These are phyloP conservation scores for Alternaria angustiovoidea DNA, from an alignment of 2,329 filamentous ascomycete genomes.

Conservation along the genomic window DNA sequence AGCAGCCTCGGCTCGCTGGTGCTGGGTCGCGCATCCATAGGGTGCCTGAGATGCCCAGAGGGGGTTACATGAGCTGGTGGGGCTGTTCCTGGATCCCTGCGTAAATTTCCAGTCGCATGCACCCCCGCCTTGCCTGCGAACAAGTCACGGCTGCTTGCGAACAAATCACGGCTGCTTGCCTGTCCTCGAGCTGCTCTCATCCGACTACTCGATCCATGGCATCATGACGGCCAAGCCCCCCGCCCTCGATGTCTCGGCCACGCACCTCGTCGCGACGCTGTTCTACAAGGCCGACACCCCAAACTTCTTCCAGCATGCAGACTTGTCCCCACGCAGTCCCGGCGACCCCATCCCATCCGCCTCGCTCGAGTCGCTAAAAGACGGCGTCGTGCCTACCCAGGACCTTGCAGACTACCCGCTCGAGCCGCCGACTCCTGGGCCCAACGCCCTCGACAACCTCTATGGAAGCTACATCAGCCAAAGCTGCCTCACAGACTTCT, in stretches of 20 bases:
- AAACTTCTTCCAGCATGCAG: constrained; percentile 57
- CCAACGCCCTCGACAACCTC: constrained; percentile 63
- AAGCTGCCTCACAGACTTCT: constrained; percentile 64
- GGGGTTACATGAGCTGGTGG: background rate
- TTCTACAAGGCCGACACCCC: constrained; percentile 48
- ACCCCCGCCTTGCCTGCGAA: background rate
- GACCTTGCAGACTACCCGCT: constrained; percentile 63
- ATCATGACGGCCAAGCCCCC: background rate
- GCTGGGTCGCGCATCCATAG: background rate
- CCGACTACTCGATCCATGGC: background rate
- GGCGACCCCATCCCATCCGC: constrained; percentile 42
- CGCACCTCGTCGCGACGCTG: constrained; percentile 48
- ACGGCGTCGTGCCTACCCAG: constrained; percentile 60
- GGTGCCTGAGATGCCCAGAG: no score
- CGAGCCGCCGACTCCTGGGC: constrained; percentile 62
- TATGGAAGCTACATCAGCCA: constrained; percentile 64
- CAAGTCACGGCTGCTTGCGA: no score
- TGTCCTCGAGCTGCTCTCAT: no score
- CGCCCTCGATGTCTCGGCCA: constrained; percentile 4
- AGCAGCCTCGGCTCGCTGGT: constrained; percentile 1
- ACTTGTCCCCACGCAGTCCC: constrained; percentile 52
- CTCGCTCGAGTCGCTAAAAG: constrained; percentile 46
- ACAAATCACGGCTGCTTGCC: no score
- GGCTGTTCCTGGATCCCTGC: constrained; percentile 6
- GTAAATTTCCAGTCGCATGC: constrained; percentile 5